Base-by-base conservation (phyloP, 73 alveolate genomes). In the Halteria grandinella region DNA sequence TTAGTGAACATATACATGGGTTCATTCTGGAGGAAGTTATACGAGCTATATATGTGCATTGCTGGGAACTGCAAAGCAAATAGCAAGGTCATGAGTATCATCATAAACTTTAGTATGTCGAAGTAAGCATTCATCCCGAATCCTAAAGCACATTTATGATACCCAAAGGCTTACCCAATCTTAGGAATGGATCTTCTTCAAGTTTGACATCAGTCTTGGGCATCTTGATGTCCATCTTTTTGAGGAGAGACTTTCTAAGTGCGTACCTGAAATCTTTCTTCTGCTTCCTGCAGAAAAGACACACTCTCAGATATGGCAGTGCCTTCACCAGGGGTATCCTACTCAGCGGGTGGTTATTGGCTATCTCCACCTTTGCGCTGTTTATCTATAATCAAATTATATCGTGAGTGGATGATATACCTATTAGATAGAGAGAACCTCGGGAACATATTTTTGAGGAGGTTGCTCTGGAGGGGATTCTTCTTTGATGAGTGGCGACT, bases 1-100 rank as follows among this genome's bases (percentile, higher is more conserved):
- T 60, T 60, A 2, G 77, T 60, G 2, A 60, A 21, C 77, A 60
- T 60, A 29, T 31, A 55, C 77, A 60, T 60, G 24, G 77, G 77
- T 27, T 60, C 21, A 25, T 60, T 60, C n/a, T n/a, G n/a, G n/a
- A n/a, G n/a, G n/a, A n/a, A n/a, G n/a, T n/a, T n/a, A n/a, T n/a
- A n/a, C 4, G 75, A 57, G 14, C 55, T 3, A 32, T 28, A 57
- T 15, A 57, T 57, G 18, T n/a, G 18, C 27, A 57, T 41, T 4
- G 50, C n/a, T 7, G 75, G 75, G 6, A 57, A 14, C 18, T 50
- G 18, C 55, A 57, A 27, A 15, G 41, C 75, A 57, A 57, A 57
- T 4, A 57, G 21, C 6, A 57, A 20, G 21, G 18, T 32, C 55
- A 57, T 32, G 31, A 34, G 55, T 3, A 57, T 11, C 37, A 34